Evolutionary conservation across 1,284 basidiomycete species (phyloP).

Genomic region (Ganoderma boninense): DNA sequence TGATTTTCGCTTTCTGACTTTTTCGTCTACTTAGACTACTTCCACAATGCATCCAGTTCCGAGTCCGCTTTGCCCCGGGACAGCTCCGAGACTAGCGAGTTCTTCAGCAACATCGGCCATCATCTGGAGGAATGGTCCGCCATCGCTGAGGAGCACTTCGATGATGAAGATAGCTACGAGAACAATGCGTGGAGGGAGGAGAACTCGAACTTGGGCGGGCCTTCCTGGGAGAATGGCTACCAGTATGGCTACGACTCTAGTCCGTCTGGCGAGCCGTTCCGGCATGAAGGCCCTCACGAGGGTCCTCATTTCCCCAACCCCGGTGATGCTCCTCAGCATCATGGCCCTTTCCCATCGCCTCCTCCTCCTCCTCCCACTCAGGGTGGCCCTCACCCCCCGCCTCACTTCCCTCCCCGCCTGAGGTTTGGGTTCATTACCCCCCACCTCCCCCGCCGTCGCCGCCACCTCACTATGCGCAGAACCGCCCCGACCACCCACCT

Average conservation of each 20-base stretch:
- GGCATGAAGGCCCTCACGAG: neutral
- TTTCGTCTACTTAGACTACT: conserved; percentile 34
- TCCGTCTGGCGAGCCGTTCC: neutral
- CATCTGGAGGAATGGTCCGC: neutral
- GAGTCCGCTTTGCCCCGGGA: neutral
- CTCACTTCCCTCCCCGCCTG: conserved; percentile 12
- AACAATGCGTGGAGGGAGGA: neutral
- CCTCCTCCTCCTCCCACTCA: neutral
- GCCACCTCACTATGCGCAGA: neutral
- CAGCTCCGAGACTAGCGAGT: conserved; percentile 1
- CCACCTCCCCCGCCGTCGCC: neutral
- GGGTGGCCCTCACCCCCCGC: neutral
- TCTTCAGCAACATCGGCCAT: conserved; percentile 6
- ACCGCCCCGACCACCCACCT: neutral
- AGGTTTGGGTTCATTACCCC: neutral
- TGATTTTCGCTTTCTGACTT: neutral
- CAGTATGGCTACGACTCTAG: neutral
- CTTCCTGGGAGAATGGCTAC: neutral
- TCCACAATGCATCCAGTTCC: conserved; percentile 36
- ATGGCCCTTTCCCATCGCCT: conserved; percentile 1
- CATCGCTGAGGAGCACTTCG: neutral
- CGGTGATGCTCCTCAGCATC: neutral
- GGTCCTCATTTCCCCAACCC: neutral
- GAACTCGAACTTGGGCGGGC: neutral
- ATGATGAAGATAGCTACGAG: neutral